Conservation (phyloP, 495 filamentous ascomycete genomes). For the Hypoxylon subgilvum region DNA sequence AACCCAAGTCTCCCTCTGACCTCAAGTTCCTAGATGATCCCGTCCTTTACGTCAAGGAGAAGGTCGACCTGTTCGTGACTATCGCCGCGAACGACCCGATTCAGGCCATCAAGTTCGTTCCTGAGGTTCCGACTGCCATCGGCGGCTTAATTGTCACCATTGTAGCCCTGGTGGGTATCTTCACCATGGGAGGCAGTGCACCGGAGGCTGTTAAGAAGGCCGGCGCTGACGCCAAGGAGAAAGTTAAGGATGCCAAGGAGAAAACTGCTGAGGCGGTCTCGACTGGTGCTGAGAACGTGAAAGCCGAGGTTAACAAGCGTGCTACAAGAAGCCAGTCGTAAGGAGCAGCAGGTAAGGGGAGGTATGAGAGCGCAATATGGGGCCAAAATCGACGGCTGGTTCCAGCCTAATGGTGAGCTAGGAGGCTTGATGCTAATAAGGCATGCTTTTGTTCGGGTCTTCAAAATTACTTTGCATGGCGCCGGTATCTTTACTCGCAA, state of each 20-base stretch:
- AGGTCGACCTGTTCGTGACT: constrained; percentile 84
- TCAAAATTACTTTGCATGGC: constrained; percentile 36
- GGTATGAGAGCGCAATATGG: neutral
- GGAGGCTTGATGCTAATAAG: constrained; percentile 9
- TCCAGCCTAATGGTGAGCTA: constrained; percentile 13
- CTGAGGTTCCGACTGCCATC: constrained; percentile 85
- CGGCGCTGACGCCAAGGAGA: constrained; percentile 73
- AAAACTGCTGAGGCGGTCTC: constrained; percentile 73
- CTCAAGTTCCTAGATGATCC: constrained; percentile 94
- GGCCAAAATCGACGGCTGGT: constrained; percentile 10
- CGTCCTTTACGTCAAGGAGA: constrained; percentile 85
- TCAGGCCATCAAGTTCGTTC: constrained; percentile 87
- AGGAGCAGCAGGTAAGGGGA: neutral
- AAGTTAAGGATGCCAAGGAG: constrained; percentile 76
- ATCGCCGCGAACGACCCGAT: constrained; percentile 87
- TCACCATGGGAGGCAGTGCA: constrained; percentile 50
- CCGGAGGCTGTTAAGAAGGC: constrained; percentile 59
- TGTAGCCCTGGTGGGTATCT: constrained; percentile 68
- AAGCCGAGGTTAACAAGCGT: constrained; percentile 65
- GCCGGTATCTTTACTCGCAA: constrained; percentile 27
- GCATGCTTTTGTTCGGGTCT: constrained; percentile 34
- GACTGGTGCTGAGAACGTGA: constrained; percentile 69
- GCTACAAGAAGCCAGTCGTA: constrained; percentile 51
- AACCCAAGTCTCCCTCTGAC: constrained; percentile 67
- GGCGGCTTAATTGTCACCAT: constrained; percentile 71